A percentile compares a stretch with the other conserved stretches of the same genome.
These are phyloP conservation scores for Paracamarosporium sp. DNA, from an alignment of 2,329 filamentous ascomycete species.

Conservation along the genomic window DNA sequence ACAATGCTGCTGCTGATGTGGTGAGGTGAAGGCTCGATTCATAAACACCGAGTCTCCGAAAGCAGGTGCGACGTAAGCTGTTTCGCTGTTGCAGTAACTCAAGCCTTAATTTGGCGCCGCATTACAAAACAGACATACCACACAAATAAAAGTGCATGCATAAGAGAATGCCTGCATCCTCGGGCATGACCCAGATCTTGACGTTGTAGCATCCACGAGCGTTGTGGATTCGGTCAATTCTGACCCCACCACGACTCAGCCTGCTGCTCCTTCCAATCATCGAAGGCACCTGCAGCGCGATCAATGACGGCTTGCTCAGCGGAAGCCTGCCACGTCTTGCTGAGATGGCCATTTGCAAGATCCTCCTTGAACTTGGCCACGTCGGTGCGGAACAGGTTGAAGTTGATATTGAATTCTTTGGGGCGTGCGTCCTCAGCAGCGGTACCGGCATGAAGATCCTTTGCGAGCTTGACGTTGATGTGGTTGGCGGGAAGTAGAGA, in stretches of 20 bases:
- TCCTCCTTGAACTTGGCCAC: constrained; percentile 64
- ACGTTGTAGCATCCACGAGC: neutral
- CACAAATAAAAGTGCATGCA: neutral
- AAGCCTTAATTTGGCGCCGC: neutral
- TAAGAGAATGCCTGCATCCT: constrained; percentile 4
- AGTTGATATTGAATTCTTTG: constrained; percentile 34
- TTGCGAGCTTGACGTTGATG: constrained; percentile 23
- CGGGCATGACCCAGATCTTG: neutral
- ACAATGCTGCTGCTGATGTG: neutral
- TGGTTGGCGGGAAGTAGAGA: constrained; percentile 27
- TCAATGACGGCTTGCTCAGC: constrained; percentile 61
- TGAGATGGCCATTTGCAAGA: constrained; percentile 61
- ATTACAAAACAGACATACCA: neutral
- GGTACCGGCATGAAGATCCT: constrained; percentile 19
- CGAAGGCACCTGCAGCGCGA: constrained; percentile 62
- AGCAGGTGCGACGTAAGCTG: constrained; percentile 5
- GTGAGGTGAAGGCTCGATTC: neutral
- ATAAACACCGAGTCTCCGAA: neutral
- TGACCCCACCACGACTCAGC: constrained; percentile 66
- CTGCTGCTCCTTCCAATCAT: constrained; percentile 62
- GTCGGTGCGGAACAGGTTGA: constrained; percentile 58
- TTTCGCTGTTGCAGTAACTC: constrained; percentile 2
- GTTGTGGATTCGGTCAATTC: constrained; percentile 39
- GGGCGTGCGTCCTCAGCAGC: constrained; percentile 24
- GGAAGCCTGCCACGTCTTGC: constrained; percentile 63